These are phyloP conservation scores for Talaromyces liani DNA, from an alignment of 495 filamentous ascomycete genomes.

Conservation along the genomic window DNA sequence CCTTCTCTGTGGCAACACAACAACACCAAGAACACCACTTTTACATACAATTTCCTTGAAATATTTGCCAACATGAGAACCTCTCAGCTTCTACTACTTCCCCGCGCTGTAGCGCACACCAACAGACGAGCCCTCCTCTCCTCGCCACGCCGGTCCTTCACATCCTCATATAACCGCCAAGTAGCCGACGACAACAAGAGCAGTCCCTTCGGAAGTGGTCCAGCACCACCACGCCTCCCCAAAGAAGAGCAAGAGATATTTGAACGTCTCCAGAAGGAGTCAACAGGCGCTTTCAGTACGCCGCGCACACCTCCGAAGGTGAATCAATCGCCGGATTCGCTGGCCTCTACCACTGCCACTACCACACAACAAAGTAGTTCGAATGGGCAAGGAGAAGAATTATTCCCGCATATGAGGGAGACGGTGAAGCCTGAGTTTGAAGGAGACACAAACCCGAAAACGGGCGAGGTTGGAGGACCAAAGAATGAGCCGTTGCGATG, in stretches of 20 bases:
- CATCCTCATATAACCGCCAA: constrained; percentile 21
- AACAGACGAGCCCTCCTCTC: constrained; percentile 13
- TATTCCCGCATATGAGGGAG: constrained; percentile 61
- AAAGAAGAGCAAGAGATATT: constrained; percentile 88
- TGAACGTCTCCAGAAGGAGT: constrained; percentile 70
- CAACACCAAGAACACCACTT: neutral
- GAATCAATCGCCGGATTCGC: constrained; percentile 36
- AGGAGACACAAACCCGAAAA: constrained; percentile 86
- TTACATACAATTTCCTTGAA: neutral
- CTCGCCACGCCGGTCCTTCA: constrained; percentile 17
- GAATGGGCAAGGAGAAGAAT: constrained; percentile 38
- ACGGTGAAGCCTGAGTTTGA: constrained; percentile 89
- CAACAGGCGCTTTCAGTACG: constrained; percentile 68
- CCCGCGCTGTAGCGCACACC: constrained; percentile 12
- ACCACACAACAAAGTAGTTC: constrained; percentile 19
- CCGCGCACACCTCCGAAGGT: constrained; percentile 34
- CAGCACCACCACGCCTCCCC: constrained; percentile 77
- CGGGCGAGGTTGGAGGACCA: constrained; percentile 92
- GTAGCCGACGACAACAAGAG: constrained; percentile 17
- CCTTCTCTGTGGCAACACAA: neutral
- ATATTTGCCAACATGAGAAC: neutral
- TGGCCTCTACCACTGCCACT: neutral
- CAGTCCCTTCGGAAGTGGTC: constrained; percentile 37
- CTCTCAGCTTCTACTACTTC: constrained; percentile 7
- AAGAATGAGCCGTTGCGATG: constrained; percentile 96